Percentiles rank a stretch among this genome's conserved stretches.
Conservation (phyloP, 768 basidiomycete genomes). For the Daedalea quercina region DNA sequence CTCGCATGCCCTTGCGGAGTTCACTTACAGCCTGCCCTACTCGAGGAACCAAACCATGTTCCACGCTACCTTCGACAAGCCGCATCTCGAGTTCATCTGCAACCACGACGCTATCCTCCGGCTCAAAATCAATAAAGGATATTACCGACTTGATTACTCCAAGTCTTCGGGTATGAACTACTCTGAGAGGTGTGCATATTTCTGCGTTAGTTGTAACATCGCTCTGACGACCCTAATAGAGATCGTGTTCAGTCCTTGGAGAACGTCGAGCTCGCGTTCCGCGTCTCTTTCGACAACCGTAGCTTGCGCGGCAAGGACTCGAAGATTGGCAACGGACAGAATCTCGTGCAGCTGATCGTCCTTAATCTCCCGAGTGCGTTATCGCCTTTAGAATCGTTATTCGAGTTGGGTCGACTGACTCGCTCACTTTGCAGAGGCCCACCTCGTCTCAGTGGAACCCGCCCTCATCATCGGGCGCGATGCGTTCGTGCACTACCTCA, state of each 20-base stretch:
- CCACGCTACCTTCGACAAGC: constrained; percentile 17
- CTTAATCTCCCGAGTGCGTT: constrained; percentile 13
- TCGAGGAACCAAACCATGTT: constrained; percentile 13
- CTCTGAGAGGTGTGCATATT: neutral
- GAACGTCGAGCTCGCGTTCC: constrained; percentile 17
- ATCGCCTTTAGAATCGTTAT: neutral
- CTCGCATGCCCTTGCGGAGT: constrained; percentile 15
- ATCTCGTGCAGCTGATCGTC: constrained; percentile 16
- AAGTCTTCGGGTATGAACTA: constrained; percentile 6
- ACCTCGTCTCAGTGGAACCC: constrained; percentile 4
- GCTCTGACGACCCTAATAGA: neutral
- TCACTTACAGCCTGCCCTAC: constrained; percentile 3
- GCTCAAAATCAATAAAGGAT: constrained; percentile 19
- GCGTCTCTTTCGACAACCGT: constrained; percentile 17
- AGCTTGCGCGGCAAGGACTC: constrained; percentile 16
- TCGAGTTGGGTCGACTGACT: too few relatives aligned
- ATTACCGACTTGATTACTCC: constrained; percentile 17
- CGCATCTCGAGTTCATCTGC: constrained; percentile 24
- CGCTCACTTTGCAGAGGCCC: constrained; percentile 7
- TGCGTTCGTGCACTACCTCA: constrained; percentile 11
- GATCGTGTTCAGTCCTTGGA: constrained; percentile 10
- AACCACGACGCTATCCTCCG: constrained; percentile 26
- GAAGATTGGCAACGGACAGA: constrained; percentile 17
- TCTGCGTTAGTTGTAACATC: neutral
- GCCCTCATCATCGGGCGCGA: constrained; percentile 9